phyloP scores from a whole-genome alignment of 768 basidiomycete genomes.

The Suillus tomentosus region DNA sequence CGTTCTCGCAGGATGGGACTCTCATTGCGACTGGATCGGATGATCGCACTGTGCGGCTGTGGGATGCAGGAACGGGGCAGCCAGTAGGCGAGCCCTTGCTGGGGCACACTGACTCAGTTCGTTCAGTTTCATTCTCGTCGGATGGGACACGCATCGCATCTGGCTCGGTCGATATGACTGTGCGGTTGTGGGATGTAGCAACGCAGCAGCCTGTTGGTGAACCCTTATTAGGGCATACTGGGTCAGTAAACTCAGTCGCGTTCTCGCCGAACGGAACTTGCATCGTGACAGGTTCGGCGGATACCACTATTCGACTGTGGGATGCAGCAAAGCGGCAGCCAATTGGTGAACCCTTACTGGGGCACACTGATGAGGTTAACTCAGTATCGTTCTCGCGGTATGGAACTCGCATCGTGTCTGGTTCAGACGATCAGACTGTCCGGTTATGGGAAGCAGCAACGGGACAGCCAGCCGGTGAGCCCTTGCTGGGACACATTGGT shows the following conservation, averaged over 20 bases:
- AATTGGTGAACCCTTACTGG: conserved; percentile 7
- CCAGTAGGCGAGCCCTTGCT: neutral
- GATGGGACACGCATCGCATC: conserved; percentile 6
- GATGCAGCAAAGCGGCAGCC: conserved; percentile 1
- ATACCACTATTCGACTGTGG: conserved; percentile 10
- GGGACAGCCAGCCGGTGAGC: neutral
- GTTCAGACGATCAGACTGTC: conserved; percentile 17
- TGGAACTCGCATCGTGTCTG: conserved; percentile 21
- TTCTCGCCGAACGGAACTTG: conserved; percentile 18
- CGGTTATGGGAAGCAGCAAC: conserved; percentile 19
- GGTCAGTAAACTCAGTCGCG: conserved; percentile 3
- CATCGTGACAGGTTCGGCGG: conserved; percentile 11
- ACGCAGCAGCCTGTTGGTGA: neutral
- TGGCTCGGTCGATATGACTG: neutral
- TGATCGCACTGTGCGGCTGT: conserved; percentile 7
- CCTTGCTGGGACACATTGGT: neutral
- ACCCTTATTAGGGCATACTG: conserved; percentile 10
- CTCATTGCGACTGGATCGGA: neutral
- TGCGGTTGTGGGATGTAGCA: conserved; percentile 6
- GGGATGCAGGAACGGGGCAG: conserved; percentile 7
- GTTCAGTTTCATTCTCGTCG: conserved; percentile 5
- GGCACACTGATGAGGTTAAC: conserved; percentile 15
- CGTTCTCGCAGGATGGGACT: conserved; percentile 2
- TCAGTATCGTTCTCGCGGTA: conserved; percentile 22
- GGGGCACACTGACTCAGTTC: conserved; percentile 1